A percentile compares a stretch with the other conserved stretches of the same genome.
These are phyloP conservation scores for Arthroderma sp. DNA, from an alignment of 2,329 filamentous ascomycete genomes.

Conservation along the genomic window DNA sequence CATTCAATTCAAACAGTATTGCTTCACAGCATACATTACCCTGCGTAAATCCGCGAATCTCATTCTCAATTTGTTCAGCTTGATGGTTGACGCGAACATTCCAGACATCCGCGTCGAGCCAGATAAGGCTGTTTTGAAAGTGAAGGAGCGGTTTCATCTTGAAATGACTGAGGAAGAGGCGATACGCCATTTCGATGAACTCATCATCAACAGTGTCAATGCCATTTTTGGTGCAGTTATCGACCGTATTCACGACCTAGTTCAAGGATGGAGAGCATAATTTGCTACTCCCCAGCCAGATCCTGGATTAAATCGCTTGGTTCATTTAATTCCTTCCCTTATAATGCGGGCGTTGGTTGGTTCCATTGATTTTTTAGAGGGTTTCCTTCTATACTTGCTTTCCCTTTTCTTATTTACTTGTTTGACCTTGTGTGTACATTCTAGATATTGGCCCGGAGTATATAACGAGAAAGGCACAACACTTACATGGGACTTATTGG, in stretches of 20 bases:
- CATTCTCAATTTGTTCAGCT: conserved; percentile 84
- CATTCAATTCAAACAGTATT: conserved; percentile 83
- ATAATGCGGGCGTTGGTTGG: too few relatives aligned
- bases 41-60: conserved; percentile 79
- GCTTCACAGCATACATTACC: conserved; percentile 86
- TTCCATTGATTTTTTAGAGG: too few relatives aligned
- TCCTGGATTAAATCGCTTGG: too few relatives aligned
- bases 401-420: too few relatives aligned
- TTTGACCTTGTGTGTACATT: too few relatives aligned
- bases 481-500: too few relatives aligned
- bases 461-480: too few relatives aligned
- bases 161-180: conserved; percentile 89
- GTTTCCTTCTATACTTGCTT: too few relatives aligned
- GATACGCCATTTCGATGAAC: conserved; percentile 68
- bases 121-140: conserved; percentile 87
- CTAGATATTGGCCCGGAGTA: too few relatives aligned
- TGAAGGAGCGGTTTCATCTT: conserved; percentile 85
- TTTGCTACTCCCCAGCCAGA: neutral
- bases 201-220: conserved; percentile 83
- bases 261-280: conserved; percentile 67
- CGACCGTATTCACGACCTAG: conserved; percentile 84
- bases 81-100: conserved; percentile 97
- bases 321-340: too few relatives aligned
- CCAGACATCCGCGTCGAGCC: conserved; percentile 86
- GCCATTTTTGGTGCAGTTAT: conserved; percentile 88